These are phyloP conservation scores for Coelastrella sp. DNA, from an alignment of 139 green algal species.

Conservation along the genomic window DNA sequence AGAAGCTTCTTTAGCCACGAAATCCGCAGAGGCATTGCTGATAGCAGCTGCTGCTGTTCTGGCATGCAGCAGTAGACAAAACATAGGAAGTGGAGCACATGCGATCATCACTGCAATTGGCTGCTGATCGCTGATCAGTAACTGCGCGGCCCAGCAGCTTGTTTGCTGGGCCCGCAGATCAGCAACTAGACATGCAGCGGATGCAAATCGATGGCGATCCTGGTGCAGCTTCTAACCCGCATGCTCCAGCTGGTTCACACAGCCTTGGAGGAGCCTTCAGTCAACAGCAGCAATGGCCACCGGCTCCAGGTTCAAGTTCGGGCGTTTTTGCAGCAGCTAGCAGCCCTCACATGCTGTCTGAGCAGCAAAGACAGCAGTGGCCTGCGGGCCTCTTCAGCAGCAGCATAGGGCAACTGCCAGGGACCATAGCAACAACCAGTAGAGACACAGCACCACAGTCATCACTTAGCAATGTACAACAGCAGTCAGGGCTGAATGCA, in stretches of 20 bases:
- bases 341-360: background rate
- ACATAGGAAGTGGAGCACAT: too few relatives aligned
- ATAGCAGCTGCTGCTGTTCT: too few relatives aligned
- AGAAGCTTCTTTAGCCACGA: too few relatives aligned
- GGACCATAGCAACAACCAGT: constrained; percentile 4
- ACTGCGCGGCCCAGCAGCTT: constrained; percentile 7
- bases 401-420: constrained; percentile 21
- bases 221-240: background rate
- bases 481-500: background rate
- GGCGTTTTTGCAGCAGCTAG: background rate
- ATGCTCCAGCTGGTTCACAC: background rate
- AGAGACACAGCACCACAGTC: constrained; percentile 21
- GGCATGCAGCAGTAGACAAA: background rate
- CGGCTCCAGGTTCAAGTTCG: background rate
- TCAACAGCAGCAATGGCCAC: background rate
- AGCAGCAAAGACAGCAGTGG: constrained; percentile 17
- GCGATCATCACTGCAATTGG: too few relatives aligned
- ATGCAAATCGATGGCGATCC: constrained; percentile 35
- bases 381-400: constrained; percentile 18
- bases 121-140: too few relatives aligned
- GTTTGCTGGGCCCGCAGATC: constrained; percentile 8
- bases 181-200: constrained; percentile 8
- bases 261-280: background rate
- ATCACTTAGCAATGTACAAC: background rate
- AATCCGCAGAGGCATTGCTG: too few relatives aligned